Conservation (phyloP, 2,329 filamentous ascomycete genomes). For the Diaporthe capsici region DNA sequence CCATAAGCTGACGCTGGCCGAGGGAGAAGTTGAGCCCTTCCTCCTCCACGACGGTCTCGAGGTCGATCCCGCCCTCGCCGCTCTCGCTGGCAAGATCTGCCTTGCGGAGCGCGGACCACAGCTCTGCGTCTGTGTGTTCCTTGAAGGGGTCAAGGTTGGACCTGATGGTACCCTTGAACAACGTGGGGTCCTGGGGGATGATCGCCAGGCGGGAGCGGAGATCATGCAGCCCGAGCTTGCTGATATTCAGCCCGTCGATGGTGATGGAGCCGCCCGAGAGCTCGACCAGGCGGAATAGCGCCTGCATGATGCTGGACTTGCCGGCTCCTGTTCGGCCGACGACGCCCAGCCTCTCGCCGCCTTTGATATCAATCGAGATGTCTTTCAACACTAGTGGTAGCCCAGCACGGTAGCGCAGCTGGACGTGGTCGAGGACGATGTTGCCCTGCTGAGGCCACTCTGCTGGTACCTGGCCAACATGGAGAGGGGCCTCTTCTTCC, state of each 20-base stretch:
- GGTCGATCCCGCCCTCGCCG: constrained; percentile 47
- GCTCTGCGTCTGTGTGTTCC: constrained; percentile 81
- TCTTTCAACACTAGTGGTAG: constrained; percentile 81
- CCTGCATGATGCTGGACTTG: constrained; percentile 75
- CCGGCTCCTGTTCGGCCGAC: constrained; percentile 77
- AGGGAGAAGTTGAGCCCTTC: constrained; percentile 97
- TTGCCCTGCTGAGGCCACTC: constrained; percentile 91
- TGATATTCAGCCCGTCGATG: constrained; percentile 66
- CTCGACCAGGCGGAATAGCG: constrained; percentile 72
- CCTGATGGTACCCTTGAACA: constrained; percentile 80
- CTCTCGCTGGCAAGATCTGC: constrained; percentile 75
- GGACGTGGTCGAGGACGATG: constrained; percentile 80
- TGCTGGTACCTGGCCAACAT: constrained; percentile 78
- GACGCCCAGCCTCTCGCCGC: constrained; percentile 83
- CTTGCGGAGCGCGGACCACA: constrained; percentile 84
- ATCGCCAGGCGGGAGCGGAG: constrained; percentile 73
- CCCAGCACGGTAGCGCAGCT: constrained; percentile 82
- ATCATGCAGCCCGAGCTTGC: constrained; percentile 71
- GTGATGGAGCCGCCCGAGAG: constrained; percentile 57
- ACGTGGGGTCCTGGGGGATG: constrained; percentile 77
- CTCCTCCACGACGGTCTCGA: constrained; percentile 90
- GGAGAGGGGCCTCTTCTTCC: constrained; percentile 89
- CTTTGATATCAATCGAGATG: constrained; percentile 78
- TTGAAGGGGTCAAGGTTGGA: constrained; percentile 85
- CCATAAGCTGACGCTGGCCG: constrained; percentile 95